Evolutionary conservation across 1,284 basidiomycete genomes (phyloP), one percentile per base, ranked within the genome.

Genomic region (Fomitopsis schrenkii): DNA sequence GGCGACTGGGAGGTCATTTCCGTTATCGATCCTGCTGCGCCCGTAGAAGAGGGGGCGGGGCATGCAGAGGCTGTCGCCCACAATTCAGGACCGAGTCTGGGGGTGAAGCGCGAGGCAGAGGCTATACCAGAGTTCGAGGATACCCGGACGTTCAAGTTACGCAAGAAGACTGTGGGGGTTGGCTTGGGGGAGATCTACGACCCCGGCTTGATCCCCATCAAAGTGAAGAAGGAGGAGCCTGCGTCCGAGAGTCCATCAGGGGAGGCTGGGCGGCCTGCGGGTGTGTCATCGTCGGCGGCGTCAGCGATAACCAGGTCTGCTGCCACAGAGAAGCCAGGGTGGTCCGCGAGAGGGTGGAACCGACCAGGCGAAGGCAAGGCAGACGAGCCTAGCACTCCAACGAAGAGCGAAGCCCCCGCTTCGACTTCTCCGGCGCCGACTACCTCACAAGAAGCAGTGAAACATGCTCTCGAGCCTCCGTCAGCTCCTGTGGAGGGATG

Each of bases 1-100:
- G 95, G 97, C 1, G 82, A 88, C 66, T 99, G 97, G 97, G 79
- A 95, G 73, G 76, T 87, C 28, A 86, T 97, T 9, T 78, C 82
- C 4, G 70, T 82, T 3, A 62, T 66, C 0, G 65, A 69, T 35
- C 66, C 72, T 9, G 62, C 66, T 5, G 62, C 68, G 26, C 66
- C 71, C 14, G 62, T 69, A 17, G 63, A 59, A 57, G 64, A 58
- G 19, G 62, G 55, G n/a, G 59, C 55, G 14, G 59, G 55, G n/a
- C 56, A 5, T 28, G 42, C 42, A 41, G 26, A 19, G 1, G 22
- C 58, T 28, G 28, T 17, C 35, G 46, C 44, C 15, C 55, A 17
- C 3, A 55, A 56, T 6, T 62, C 59, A 5, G 76, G 77, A 54
- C 62, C 46, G 59, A 59, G 59, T 46, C 5, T 17, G 35, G 54